Evolutionary conservation across 2,329 filamentous ascomycete species (phyloP).

Genomic region (Cladorrhinum sp.): DNA sequence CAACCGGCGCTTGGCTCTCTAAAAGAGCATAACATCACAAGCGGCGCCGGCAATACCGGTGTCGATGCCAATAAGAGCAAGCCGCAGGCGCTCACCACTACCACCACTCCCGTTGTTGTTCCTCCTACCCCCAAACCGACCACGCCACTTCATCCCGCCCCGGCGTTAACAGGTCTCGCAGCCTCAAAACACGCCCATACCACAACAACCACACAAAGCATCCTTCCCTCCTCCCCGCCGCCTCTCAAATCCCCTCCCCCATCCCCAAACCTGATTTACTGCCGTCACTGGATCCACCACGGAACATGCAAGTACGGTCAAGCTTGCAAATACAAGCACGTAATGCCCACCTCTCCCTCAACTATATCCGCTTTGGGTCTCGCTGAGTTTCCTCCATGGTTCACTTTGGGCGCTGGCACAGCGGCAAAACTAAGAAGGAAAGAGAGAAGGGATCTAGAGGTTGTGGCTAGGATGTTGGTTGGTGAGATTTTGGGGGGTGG

Average conservation of each 20-base stretch:
- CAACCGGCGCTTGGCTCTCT: no score
- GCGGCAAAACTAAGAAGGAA: background rate
- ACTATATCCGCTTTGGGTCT: constrained; percentile 44
- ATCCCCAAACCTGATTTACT: constrained; percentile 27
- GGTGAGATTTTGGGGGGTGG: constrained; percentile 2
- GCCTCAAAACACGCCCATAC: background rate
- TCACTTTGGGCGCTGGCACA: constrained; percentile 13
- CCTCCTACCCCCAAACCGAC: no score
- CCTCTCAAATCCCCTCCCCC: background rate
- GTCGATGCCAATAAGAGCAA: no score
- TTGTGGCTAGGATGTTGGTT: background rate
- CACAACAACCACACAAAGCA: background rate
- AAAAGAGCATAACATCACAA: no score
- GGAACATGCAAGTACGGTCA: constrained; percentile 46
- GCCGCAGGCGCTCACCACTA: no score
- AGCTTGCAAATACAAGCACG: constrained; percentile 44
- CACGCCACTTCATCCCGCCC: no score
- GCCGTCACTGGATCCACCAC: constrained; percentile 48
- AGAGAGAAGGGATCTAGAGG: background rate
- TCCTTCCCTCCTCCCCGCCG: background rate
- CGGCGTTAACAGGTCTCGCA: background rate
- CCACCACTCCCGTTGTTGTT: no score
- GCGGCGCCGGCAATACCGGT: no score
- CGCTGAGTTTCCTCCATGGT: constrained; percentile 44
- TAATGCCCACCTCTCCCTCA: constrained; percentile 43